These are phyloP conservation scores for Spergularia azorica DNA, from an alignment of 179 eudicot genomes.

Conservation along the genomic window DNA sequence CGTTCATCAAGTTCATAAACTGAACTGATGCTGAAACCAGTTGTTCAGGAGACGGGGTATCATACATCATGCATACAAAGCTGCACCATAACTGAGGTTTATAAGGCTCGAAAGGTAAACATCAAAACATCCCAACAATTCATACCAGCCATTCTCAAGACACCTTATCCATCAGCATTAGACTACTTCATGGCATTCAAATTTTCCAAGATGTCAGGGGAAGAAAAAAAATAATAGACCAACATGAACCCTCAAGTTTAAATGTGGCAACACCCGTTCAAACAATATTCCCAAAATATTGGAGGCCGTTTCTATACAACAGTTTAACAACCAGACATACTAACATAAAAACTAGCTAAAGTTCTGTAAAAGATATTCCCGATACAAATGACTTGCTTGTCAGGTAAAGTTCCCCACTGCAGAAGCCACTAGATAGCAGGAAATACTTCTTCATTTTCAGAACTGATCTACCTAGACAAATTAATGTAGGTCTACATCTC, in stretches of 20 bases:
- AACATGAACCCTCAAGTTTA: slow-evolving; percentile 28
- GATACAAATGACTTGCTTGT: slow-evolving; percentile 45
- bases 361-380: slow-evolving; percentile 40
- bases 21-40: neutral
- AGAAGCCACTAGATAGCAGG: slow-evolving; percentile 46
- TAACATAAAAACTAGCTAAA: slow-evolving; percentile 35
- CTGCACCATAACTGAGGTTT: neutral
- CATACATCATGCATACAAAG: neutral
- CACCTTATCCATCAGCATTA: slow-evolving; percentile 32
- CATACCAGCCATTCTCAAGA: slow-evolving; percentile 20
- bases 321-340: slow-evolving; percentile 34
- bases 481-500: slow-evolving; percentile 40
- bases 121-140: slow-evolving; percentile 16
- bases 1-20: slow-evolving; percentile 9
- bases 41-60: neutral
- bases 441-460: slow-evolving; percentile 40
- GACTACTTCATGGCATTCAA: slow-evolving; percentile 18
- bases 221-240: slow-evolving; percentile 24
- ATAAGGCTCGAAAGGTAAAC: slow-evolving; percentile 4
- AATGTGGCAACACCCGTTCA: slow-evolving; percentile 30
- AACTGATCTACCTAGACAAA: slow-evolving; percentile 39
- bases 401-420: slow-evolving; percentile 40
- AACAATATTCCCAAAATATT: slow-evolving; percentile 32
- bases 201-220: slow-evolving; percentile 8
- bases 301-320: slow-evolving; percentile 45